Evolutionary conservation across 140 eudicot genomes (phyloP), one percentile per base, ranked within the genome.

Genomic region (Flaveria floridana): DNA sequence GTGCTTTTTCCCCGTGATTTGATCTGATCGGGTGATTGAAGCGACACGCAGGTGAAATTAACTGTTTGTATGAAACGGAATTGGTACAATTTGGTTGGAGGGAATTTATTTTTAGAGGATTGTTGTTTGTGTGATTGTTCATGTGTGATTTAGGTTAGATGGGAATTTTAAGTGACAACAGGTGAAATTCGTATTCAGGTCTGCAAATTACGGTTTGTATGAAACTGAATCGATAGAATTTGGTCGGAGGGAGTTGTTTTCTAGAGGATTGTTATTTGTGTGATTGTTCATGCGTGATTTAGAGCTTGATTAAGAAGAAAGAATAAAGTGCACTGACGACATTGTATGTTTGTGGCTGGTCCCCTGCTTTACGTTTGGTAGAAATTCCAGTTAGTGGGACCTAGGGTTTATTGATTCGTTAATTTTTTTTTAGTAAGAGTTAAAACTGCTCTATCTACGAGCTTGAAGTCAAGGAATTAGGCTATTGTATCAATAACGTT

Each of bases 401-500:
- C 80, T 67, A 4, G 39, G 58, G 76, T 80, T 80, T 47, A 39
- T 55, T 26, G 42, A 78, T 6, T 59, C 9, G 16, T 63, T 63
- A 20, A 4, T 63, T 51, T 62, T 78, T 62, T 78, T 41, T 44
- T 39, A 50, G 41, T 53, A 56, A 57, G 70, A 73, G 75, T 57
- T 79, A 15, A 48, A 18, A 65, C 28, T 14, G 74, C 26, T 78
- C 47, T 46, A 8, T 26, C 18, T 20, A 65, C 11, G 23, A 55
- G 61, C 50, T 34, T 65, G n/a, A 64, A 56, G 63, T 37, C 21
- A 8, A 70, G 67, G 61, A 56, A 16, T 73, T 47, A 37, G 34
- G 67, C 26, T 21, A 52, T 79, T 52, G 70, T 73, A 76, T 50
- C 53, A 59, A 86, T 84, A 70, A 84, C 74, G 88, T 78, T 82